These are phyloP conservation scores for Trichaptum fuscoviolaceum DNA, from an alignment of 768 basidiomycete genomes.

Conservation along the genomic window DNA sequence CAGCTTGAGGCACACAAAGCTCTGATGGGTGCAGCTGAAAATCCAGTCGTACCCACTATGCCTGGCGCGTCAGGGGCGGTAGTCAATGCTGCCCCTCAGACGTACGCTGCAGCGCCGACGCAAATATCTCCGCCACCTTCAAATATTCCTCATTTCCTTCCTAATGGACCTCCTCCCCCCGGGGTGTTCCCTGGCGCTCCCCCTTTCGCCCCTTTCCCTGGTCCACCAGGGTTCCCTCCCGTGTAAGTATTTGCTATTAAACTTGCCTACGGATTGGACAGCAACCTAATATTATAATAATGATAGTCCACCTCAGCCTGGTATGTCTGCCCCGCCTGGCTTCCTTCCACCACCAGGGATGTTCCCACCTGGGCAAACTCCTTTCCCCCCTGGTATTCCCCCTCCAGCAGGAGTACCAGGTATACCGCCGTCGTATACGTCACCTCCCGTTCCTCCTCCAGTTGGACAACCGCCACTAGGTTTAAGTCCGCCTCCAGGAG, in stretches of 20 bases:
- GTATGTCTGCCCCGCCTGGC: conserved; percentile 45
- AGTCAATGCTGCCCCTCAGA: conserved; percentile 69
- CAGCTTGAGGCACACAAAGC: conserved; percentile 88
- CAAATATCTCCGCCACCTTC: conserved; percentile 36
- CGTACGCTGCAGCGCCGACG: conserved; percentile 48
- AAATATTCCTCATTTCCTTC: conserved; percentile 33
- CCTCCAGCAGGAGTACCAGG: conserved; percentile 16
- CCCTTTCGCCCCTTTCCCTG: conserved; percentile 37
- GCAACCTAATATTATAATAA: too few relatives aligned
- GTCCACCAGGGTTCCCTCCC: conserved; percentile 49
- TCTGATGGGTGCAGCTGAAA: conserved; percentile 69
- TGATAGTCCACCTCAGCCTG: conserved; percentile 45
- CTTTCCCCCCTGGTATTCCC: conserved; percentile 22
- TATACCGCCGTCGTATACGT: conserved; percentile 26
- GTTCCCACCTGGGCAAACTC: conserved; percentile 25
- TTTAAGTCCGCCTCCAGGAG: conserved; percentile 16
- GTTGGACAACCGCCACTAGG: conserved; percentile 14
- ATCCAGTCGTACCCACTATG: conserved; percentile 27
- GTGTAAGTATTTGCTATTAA: conserved; percentile 37
- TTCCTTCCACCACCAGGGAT: conserved; percentile 37
- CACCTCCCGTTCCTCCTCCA: conserved; percentile 25
- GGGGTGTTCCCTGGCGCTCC: conserved; percentile 25
- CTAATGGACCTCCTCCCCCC: conserved; percentile 13
- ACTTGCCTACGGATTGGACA: conserved; percentile 10
- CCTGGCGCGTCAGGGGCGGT: conserved; percentile 50